phyloP scores from a whole-genome alignment of 257 asterid genomes.

The Parsonsia alboflavescens region DNA sequence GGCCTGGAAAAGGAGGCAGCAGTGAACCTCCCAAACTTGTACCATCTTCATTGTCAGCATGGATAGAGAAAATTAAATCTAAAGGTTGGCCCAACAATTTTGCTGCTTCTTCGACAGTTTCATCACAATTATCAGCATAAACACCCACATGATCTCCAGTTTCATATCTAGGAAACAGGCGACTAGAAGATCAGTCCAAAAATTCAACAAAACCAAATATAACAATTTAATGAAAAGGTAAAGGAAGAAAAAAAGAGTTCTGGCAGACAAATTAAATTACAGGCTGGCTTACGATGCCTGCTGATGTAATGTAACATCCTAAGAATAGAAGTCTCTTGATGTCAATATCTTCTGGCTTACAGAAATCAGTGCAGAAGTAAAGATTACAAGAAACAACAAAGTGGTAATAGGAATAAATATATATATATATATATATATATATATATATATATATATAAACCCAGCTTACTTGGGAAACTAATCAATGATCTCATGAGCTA shows the following conservation, averaged over 20 bases:
- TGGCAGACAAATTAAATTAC: not conserved
- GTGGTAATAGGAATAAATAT: too few species aligned
- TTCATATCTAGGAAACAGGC: conserved; percentile 47
- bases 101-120: conserved; percentile 65
- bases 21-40: conserved; percentile 53
- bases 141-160: conserved; percentile 86
- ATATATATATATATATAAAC: not conserved
- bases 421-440: too few species aligned
- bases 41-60: conserved; percentile 64
- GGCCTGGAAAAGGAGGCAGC: conserved; percentile 77
- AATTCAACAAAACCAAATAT: not conserved
- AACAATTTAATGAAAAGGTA: conserved; percentile 1
- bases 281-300: not conserved
- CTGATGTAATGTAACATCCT: not conserved
- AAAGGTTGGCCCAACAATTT: conserved; percentile 47
- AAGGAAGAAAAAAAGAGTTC: not conserved
- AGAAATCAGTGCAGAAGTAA: not conserved
- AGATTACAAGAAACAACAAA: not conserved
- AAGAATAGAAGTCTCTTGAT: not conserved
- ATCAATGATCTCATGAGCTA: not conserved
- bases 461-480: not conserved
- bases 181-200: conserved; percentile 1
- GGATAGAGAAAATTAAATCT: conserved; percentile 54
- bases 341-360: not conserved
- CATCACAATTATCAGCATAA: conserved; percentile 58